Conservation (phyloP, 371 early-diverging fungal genomes). For the Lichtheimia ornata region DNA sequence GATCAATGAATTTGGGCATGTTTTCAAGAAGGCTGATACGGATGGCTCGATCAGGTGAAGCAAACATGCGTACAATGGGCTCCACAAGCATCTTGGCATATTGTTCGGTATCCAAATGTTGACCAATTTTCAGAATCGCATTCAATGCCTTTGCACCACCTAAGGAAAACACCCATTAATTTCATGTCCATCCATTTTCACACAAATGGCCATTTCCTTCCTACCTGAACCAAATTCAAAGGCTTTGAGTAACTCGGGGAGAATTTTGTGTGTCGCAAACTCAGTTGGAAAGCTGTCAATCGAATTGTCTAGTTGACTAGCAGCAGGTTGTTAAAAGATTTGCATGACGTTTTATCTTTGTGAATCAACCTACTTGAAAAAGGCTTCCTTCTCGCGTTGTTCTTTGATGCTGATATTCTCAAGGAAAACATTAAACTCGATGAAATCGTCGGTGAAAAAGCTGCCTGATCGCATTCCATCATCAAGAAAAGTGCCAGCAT, state of each 20-base stretch:
- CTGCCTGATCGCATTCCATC: constrained; percentile 60
- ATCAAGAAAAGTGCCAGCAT: constrained; percentile 73
- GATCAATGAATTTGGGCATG: constrained; percentile 69
- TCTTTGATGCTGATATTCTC: constrained; percentile 91
- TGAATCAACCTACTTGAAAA: constrained; percentile 55
- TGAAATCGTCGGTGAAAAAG: constrained; percentile 79
- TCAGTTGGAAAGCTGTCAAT: constrained; percentile 79
- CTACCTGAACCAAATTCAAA: constrained; percentile 89
- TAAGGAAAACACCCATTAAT: constrained; percentile 1
- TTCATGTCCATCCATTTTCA: not conserved
- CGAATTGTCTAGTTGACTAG: constrained; percentile 42
- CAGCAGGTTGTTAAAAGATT: not conserved
- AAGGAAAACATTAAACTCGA: constrained; percentile 76
- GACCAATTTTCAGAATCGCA: constrained; percentile 86
- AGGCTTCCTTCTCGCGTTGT: constrained; percentile 74
- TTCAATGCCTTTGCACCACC: constrained; percentile 83
- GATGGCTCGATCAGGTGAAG: constrained; percentile 86
- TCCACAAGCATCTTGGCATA: constrained; percentile 72
- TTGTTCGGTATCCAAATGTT: constrained; percentile 69
- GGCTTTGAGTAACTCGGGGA: constrained; percentile 88
- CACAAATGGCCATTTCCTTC: not conserved
- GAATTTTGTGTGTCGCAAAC: constrained; percentile 84
- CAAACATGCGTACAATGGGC: constrained; percentile 83
- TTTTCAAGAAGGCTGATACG: constrained; percentile 85
- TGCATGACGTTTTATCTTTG: not conserved